Evolutionary conservation across 305 asterid species (phyloP).

Genomic region (Fraxinus nigra): DNA sequence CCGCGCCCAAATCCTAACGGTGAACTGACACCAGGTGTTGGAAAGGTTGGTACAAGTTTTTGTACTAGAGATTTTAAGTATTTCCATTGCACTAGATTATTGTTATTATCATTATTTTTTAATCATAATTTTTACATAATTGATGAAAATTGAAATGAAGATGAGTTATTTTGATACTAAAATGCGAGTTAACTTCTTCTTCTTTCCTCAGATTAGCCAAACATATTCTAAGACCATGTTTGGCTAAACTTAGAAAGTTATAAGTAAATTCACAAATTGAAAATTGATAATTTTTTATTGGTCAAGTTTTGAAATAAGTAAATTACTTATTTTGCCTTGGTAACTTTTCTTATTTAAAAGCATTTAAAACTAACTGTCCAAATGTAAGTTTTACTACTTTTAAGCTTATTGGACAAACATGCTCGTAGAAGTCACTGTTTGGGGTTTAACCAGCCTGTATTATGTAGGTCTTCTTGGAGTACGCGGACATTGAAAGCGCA

Average conservation of each 20-base stretch:
- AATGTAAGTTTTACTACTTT: neutral
- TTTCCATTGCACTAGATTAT: neutral
- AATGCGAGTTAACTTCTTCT: neutral
- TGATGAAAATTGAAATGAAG: neutral
- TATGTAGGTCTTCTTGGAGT: conserved; percentile 82
- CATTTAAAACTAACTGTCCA: neutral
- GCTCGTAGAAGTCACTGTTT: neutral
- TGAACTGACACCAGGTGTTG: conserved; percentile 43
- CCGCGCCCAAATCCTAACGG: conserved; percentile 47
- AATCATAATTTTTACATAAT: neutral
- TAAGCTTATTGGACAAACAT: neutral
- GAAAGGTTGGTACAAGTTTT: conserved; percentile 36
- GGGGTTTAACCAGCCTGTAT: neutral
- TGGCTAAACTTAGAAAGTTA: neutral
- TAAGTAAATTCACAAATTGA: neutral
- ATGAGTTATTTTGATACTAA: neutral
- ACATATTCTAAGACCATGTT: neutral
- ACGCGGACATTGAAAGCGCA: conserved; percentile 70
- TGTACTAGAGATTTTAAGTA: neutral
- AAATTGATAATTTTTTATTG: neutral
- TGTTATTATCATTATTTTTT: neutral
- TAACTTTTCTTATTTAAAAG: neutral
- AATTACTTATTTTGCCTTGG: neutral
- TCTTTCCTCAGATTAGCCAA: neutral
- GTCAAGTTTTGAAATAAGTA: neutral